Conservation (phyloP, 1,284 basidiomycete genomes). For the Cutaneotrichosporon mucoides region DNA sequence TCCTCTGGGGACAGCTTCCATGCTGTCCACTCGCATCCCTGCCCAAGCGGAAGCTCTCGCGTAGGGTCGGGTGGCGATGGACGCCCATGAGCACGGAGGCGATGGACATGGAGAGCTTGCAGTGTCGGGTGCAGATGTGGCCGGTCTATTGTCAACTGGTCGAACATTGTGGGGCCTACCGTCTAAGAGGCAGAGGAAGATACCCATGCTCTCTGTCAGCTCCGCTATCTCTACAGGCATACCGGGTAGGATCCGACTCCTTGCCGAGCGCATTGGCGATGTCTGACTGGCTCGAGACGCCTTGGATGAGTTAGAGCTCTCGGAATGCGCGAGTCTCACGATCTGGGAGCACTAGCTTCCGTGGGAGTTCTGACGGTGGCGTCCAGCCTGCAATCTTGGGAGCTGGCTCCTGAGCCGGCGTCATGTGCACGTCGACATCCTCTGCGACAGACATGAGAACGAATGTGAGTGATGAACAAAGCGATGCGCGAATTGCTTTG, state of each 20-base stretch:
- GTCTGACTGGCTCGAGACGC: constrained; percentile 1
- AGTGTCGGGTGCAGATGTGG: constrained; percentile 14
- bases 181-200: constrained; percentile 15
- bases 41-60: background rate
- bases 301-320: background rate
- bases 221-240: background rate
- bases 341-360: background rate
- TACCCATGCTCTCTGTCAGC: constrained; percentile 9
- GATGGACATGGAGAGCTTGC: constrained; percentile 10
- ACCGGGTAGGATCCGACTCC: constrained; percentile 28
- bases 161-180: background rate
- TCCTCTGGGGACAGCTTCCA: constrained; percentile 5
- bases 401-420: background rate
- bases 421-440: background rate
- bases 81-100: constrained; percentile 3
- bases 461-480: background rate
- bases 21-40: constrained; percentile 9
- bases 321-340: background rate
- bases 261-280: constrained; percentile 19
- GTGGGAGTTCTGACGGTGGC: background rate
- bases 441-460: background rate
- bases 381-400: background rate
- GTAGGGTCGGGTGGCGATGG: constrained; percentile 1
- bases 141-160: constrained; percentile 5
- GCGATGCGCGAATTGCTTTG: no score